A percentile compares a stretch with the other conserved stretches of the same genome.
Evolutionary conservation across 2,329 filamentous ascomycete genomes (phyloP).

Genomic region (Talaromyces sp.): DNA sequence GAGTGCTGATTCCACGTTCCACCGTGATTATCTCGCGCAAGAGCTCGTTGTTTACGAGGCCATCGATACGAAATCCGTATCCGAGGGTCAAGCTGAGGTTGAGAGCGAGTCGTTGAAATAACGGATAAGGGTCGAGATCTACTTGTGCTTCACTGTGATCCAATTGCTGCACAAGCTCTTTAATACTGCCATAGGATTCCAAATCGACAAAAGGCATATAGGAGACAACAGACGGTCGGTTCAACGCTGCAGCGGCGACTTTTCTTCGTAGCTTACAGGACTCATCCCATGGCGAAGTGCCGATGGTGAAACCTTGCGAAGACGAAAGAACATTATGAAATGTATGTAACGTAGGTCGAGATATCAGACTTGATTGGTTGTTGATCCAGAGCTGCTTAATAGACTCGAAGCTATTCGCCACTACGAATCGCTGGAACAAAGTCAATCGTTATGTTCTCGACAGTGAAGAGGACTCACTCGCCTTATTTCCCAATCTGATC

Average conservation of each 20-base stretch:
- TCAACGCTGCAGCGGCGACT: slow-evolving; percentile 71
- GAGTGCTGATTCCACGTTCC: slow-evolving; percentile 69
- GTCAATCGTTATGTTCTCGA: not conserved
- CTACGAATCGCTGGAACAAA: slow-evolving; percentile 56
- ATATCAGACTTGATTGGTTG: slow-evolving; percentile 71
- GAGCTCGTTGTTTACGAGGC: slow-evolving; percentile 60
- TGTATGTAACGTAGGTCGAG: slow-evolving; percentile 70
- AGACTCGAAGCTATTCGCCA: slow-evolving; percentile 70
- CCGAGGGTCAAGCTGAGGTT: slow-evolving; percentile 73
- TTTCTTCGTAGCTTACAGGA: slow-evolving; percentile 71
- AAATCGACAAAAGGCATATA: slow-evolving; percentile 81
- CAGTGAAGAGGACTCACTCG: slow-evolving; percentile 24
- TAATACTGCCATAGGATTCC: slow-evolving; percentile 66
- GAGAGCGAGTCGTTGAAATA: slow-evolving; percentile 70
- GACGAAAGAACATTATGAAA: slow-evolving; percentile 73
- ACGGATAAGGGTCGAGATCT: slow-evolving; percentile 65
- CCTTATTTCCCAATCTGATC: slow-evolving; percentile 59
- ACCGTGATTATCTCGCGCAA: slow-evolving; percentile 69
- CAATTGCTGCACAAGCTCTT: slow-evolving; percentile 58
- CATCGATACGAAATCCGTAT: slow-evolving; percentile 71
- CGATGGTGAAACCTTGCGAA: slow-evolving; percentile 75
- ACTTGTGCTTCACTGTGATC: no score
- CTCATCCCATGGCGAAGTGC: slow-evolving; percentile 77
- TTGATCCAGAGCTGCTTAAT: slow-evolving; percentile 70
- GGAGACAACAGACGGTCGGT: slow-evolving; percentile 67